A percentile compares a stretch with the other conserved stretches of the same genome.
These are phyloP conservation scores for Scopulariopsis brevicaulis DNA, from an alignment of 2,329 filamentous ascomycete genomes.

Conservation along the genomic window DNA sequence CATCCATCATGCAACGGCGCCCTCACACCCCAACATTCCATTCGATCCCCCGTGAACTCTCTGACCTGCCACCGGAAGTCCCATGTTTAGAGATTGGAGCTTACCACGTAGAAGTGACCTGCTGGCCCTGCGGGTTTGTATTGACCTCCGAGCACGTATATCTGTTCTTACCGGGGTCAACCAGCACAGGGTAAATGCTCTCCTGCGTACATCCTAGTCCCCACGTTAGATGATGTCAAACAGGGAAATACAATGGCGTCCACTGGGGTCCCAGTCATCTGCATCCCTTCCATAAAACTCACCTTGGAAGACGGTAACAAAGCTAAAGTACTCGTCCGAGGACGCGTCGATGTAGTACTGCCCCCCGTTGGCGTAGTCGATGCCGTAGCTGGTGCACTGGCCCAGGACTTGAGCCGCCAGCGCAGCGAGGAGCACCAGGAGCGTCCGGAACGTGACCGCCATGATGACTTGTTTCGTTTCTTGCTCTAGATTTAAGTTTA, in stretches of 20 bases:
- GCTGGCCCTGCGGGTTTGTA: conserved; percentile 19
- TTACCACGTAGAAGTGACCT: conserved; percentile 25
- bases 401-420: conserved; percentile 11
- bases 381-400: conserved; percentile 22
- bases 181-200: conserved; percentile 20
- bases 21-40: neutral
- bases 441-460: conserved; percentile 1
- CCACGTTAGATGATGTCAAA: conserved; percentile 1
- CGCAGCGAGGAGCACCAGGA: conserved; percentile 9
- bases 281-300: conserved; percentile 1
- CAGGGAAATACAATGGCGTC: too few relatives aligned
- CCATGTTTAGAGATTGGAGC: neutral
- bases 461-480: neutral
- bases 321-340: conserved; percentile 24
- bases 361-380: conserved; percentile 25
- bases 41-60: neutral
- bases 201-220: conserved; percentile 19
- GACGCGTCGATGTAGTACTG: conserved; percentile 24
- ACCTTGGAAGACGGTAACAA: conserved; percentile 25
- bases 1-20: neutral
- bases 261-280: too few relatives aligned
- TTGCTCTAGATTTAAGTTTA: neutral
- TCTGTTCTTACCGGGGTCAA: conserved; percentile 18
- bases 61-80: neutral
- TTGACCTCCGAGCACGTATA: conserved; percentile 22